phyloP scores from a whole-genome alignment of 371 early-diverging fungal species.

The Mortierella sp. region DNA sequence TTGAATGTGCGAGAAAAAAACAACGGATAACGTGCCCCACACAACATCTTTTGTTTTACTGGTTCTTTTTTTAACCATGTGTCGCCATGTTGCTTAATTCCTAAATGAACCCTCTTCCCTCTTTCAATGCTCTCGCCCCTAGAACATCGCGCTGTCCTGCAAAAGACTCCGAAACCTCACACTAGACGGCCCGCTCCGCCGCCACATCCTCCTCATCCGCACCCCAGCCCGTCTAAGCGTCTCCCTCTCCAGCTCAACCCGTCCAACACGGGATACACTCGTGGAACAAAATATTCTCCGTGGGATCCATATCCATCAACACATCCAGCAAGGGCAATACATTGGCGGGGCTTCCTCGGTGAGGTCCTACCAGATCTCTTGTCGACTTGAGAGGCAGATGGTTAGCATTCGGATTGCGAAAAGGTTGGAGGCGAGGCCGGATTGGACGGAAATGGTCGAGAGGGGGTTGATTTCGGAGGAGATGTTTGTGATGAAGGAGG shows the following conservation, averaged over 20 bases:
- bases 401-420: conserved; percentile 27
- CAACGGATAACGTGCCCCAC: neutral
- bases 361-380: conserved; percentile 26
- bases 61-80: neutral
- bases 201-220: conserved; percentile 46
- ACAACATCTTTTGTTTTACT: neutral
- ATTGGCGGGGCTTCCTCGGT: conserved; percentile 37
- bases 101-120: neutral
- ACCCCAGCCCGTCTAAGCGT: conserved; percentile 41
- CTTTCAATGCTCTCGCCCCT: neutral
- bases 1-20: too few relatives aligned
- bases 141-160: conserved; percentile 35
- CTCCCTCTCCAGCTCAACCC: conserved; percentile 20
- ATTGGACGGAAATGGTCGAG: conserved; percentile 42
- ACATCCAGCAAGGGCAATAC: conserved; percentile 39
- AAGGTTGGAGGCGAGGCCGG: conserved; percentile 29
- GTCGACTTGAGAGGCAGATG: conserved; percentile 39
- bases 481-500: conserved; percentile 42
- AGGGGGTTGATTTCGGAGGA: conserved; percentile 39
- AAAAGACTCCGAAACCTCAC: conserved; percentile 30
- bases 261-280: conserved; percentile 31
- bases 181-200: conserved; percentile 42
- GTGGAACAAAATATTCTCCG: conserved; percentile 41
- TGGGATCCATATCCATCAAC: conserved; percentile 35
- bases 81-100: neutral